Base-by-base conservation (phyloP, 2,329 filamentous ascomycete genomes). In the Aspergillus phoenicis region DNA sequence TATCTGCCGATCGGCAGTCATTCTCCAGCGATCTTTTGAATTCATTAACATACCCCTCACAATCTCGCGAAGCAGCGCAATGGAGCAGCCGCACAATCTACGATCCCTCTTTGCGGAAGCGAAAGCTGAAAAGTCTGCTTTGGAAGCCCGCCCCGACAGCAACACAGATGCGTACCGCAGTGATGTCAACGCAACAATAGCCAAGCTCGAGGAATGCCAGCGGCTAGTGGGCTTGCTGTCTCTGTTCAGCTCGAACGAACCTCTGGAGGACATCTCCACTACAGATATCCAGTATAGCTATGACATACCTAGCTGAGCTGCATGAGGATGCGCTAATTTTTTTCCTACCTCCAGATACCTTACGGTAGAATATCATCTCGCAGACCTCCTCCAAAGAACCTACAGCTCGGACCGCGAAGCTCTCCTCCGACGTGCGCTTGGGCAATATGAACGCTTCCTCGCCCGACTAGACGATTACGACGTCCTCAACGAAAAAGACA, bases 171-270 rank as follows among this genome's bases (percentile, higher is more conserved):
- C 81, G 58, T 94, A 89, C 78, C 86, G 87, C 72, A 84, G 89
- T 66, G 87, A 87, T 69, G 83, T 97, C 67, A 81, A 82, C 62
- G 78, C 82, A 41, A 86, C 91, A 43, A 86, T 96, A 68, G 78
- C 84, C 64, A 84, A 87, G 57, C 94, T 96, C 78, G 83, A 90
- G 70, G 83, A 90, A 74, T 93, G 91, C 75, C 82, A 89, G 61
- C 81, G 85, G 61, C 85, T 91, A 59, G 86, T 91, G 65, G 82
- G 86, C 66, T 83, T 87, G 62, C 82, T 95, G 26, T 89, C 91
- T 0, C 82, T 99, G 57, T 98, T 98, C 84, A 97, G 92, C 68
- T 83, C 88, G 38, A 99, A 99, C 77, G 95, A 99, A 77, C 85
- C 86, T 0, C 78, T 94, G 41, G 95, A 99, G 63, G 95, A 99